Evolutionary conservation across 2,329 filamentous ascomycete genomes (phyloP), one percentile per base, ranked within the genome.

Genomic region (Zasmidium angulare): DNA sequence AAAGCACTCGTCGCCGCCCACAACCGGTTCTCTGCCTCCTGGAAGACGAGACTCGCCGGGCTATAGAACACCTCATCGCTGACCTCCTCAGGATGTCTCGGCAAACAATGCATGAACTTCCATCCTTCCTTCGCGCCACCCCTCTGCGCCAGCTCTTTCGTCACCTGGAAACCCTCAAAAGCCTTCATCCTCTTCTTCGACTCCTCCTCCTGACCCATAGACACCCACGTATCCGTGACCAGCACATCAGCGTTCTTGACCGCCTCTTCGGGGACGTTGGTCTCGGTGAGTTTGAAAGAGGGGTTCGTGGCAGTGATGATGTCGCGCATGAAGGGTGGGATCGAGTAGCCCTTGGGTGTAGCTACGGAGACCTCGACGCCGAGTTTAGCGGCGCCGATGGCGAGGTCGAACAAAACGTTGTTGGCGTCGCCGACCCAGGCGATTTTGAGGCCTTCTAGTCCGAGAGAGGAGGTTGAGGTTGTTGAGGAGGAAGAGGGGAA

Each of bases 51-150:
- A 43, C 90, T 96, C 70, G 89, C 84, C 0, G 85, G 82, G 11
- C 59, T 62, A 76, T 98, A 97, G 73, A 99, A 98, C 1, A 99
- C 93, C 71, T 95, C 92, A 71, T 99, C 93, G 59, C 84, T 86
- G 31, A 99, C 95, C 78, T 99, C 95, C 75, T 99, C 93, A 0
- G 85, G 85, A 73, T 99, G 93, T 63, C 95, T 85, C 14, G 95
- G 95, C 60, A 99, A 78, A 75, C 95, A 99, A 80, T 99, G 95
- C 95, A 99, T 97, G 75, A 99, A 99, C 76, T 91, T 92, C 95
- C 95, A 99, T 63, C 84, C 84, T 14, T 89, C 82, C 75, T 95
- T 96, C 46, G 95, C 95, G 20, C 91, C 93, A 47, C 92, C 93
- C 52, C 87, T 83, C 76, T 88, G 84, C 1, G 92, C 93, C 66